phyloP scores from a whole-genome alignment of 768 basidiomycete species.

The Ephemerocybe angulata region DNA sequence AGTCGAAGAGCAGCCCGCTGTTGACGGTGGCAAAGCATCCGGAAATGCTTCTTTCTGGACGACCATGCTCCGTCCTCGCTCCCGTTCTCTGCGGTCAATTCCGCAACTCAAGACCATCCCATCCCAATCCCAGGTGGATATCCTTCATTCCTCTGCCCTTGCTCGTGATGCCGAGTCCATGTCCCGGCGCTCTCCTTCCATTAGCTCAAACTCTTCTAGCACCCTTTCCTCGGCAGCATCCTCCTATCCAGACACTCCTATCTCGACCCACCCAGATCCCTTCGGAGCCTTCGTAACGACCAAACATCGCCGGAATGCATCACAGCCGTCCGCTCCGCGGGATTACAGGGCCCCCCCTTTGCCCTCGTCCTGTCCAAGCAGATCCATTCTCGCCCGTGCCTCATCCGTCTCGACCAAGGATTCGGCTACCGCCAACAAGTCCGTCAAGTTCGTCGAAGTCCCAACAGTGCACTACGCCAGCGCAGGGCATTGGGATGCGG shows the following conservation, averaged over 20 bases:
- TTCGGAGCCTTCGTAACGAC: conserved; percentile 8
- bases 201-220: conserved; percentile 27
- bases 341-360: conserved; percentile 16
- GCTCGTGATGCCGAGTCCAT: conserved; percentile 10
- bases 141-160: conserved; percentile 8
- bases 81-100: conserved; percentile 30
- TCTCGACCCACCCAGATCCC: conserved; percentile 18
- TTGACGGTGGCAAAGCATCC: conserved; percentile 8
- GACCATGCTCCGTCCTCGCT: conserved; percentile 31
- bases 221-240: conserved; percentile 19
- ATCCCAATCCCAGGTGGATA: conserved; percentile 28
- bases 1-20: background rate
- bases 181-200: conserved; percentile 23
- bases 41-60: conserved; percentile 35
- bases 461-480: conserved; percentile 56
- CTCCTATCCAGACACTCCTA: conserved; percentile 28
- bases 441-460: conserved; percentile 68
- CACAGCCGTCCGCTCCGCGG: conserved; percentile 10
- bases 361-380: conserved; percentile 36
- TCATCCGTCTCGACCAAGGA: conserved; percentile 45
- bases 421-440: conserved; percentile 40
- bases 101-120: conserved; percentile 31
- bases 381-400: conserved; percentile 57
- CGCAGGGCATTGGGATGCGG: conserved; percentile 27
- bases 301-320: conserved; percentile 18